Evolutionary conservation across 768 basidiomycete genomes (phyloP).

Genomic region (Lactifluus piperatus): DNA sequence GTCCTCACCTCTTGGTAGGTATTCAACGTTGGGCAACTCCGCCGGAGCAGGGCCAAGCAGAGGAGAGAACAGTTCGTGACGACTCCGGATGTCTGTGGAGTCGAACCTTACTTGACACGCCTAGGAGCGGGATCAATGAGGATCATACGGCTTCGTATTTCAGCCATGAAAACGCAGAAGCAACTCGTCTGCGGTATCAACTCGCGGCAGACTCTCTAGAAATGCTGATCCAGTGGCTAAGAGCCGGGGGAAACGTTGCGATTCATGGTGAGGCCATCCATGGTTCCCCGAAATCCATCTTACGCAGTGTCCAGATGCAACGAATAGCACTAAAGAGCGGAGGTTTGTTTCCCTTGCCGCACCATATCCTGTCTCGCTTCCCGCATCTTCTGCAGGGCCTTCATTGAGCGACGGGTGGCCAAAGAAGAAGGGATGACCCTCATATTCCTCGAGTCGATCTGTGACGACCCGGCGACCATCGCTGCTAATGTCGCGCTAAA

Average conservation of each 20-base stretch:
- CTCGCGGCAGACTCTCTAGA: slow-evolving; percentile 90
- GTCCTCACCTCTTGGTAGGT: slow-evolving; percentile 42
- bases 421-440: slow-evolving; percentile 81
- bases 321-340: slow-evolving; percentile 77
- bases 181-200: slow-evolving; percentile 65
- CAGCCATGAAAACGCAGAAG: slow-evolving; percentile 75
- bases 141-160: slow-evolving; percentile 91
- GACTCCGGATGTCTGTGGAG: neutral
- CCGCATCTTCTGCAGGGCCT: slow-evolving; percentile 42
- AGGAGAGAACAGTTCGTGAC: slow-evolving; percentile 58
- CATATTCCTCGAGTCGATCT: slow-evolving; percentile 92
- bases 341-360: slow-evolving; percentile 38
- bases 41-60: slow-evolving; percentile 77
- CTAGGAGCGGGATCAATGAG: slow-evolving; percentile 74
- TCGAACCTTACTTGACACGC: neutral
- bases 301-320: slow-evolving; percentile 62
- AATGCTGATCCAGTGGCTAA: slow-evolving; percentile 91
- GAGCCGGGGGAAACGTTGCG: slow-evolving; percentile 92
- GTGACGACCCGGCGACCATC: slow-evolving; percentile 89
- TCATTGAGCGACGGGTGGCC: slow-evolving; percentile 75
- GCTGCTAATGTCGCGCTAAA: slow-evolving; percentile 96
- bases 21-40: slow-evolving; percentile 95
- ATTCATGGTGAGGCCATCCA: slow-evolving; percentile 67
- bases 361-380: neutral
- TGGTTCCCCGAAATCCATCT: neutral